Conservation (phyloP, 768 basidiomycete species). For the Suillus spraguei region DNA sequence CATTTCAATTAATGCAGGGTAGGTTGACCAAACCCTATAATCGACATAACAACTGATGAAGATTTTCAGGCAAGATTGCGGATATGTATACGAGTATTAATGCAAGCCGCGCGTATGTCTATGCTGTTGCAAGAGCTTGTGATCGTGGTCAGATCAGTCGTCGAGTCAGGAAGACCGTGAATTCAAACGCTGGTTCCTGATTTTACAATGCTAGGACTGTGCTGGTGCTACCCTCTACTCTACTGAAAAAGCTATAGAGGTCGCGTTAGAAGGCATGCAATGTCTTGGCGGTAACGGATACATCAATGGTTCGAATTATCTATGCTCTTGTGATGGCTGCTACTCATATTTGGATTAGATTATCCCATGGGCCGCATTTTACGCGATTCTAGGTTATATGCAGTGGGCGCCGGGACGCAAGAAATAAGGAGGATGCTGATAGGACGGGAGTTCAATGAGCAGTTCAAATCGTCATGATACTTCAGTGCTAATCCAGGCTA, state of each 20-base stretch:
- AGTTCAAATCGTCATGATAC: constrained; percentile 41
- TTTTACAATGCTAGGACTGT: constrained; percentile 72
- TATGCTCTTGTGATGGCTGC: not conserved
- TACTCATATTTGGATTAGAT: constrained; percentile 48
- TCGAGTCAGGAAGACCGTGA: constrained; percentile 49
- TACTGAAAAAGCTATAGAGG: constrained; percentile 90
- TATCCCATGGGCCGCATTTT: constrained; percentile 89
- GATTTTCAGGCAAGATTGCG: constrained; percentile 66
- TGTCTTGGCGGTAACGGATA: constrained; percentile 96
- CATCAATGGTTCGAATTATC: constrained; percentile 70
- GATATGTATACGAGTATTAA: constrained; percentile 96
- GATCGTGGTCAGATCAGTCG: constrained; percentile 79
- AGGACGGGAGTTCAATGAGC: constrained; percentile 88
- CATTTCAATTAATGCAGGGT: constrained; percentile 98
- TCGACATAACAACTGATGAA: constrained; percentile 1
- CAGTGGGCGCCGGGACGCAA: constrained; percentile 96
- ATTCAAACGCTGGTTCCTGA: constrained; percentile 3
- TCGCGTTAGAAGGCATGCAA: constrained; percentile 90
- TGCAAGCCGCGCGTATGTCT: constrained; percentile 88
- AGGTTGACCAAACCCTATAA: constrained; percentile 16
- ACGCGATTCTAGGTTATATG: constrained; percentile 86
- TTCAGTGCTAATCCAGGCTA: not conserved
- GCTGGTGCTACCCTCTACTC: constrained; percentile 94
- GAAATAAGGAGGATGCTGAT: constrained; percentile 95
- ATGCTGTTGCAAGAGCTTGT: constrained; percentile 89